These are phyloP conservation scores for Phytophthora cajani DNA, from an alignment of 352 stramenopile genomes.

Conservation along the genomic window DNA sequence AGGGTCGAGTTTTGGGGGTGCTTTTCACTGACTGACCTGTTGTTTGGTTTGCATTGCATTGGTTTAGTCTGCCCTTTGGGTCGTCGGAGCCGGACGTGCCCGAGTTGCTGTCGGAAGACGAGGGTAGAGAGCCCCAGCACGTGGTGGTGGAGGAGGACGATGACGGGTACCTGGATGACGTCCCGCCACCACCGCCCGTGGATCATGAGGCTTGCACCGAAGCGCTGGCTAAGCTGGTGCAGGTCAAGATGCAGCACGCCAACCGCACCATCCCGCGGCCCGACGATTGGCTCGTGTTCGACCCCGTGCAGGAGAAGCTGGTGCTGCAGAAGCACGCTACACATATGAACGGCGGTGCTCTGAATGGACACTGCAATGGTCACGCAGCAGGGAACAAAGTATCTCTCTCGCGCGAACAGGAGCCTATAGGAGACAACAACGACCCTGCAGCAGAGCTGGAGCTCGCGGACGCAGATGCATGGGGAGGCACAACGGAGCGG, in stretches of 20 bases:
- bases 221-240: conserved; percentile 61
- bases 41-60: conserved; percentile 4
- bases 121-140: conserved; percentile 10
- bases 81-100: conserved; percentile 61
- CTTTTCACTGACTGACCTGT: not conserved
- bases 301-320: conserved; percentile 63
- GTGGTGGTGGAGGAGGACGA: conserved; percentile 32
- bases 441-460: conserved; percentile 1
- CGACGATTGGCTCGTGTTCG: conserved; percentile 82
- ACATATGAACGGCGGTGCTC: conserved; percentile 13
- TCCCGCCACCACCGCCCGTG: conserved; percentile 23
- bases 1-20: not conserved
- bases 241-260: conserved; percentile 66
- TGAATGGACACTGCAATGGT: conserved; percentile 24
- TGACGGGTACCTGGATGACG: conserved; percentile 22
- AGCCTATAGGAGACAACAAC: conserved; percentile 32
- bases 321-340: conserved; percentile 58
- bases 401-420: conserved; percentile 26
- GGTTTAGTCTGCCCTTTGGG: conserved; percentile 59
- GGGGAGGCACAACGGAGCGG: conserved; percentile 9
- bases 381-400: conserved; percentile 18
- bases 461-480: not conserved
- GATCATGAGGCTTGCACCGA: conserved; percentile 47
- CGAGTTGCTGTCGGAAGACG: conserved; percentile 68
- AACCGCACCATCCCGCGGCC: conserved; percentile 60